These are phyloP conservation scores for Pyrenula aspistea DNA, from an alignment of 495 filamentous ascomycete species.

Conservation along the genomic window DNA sequence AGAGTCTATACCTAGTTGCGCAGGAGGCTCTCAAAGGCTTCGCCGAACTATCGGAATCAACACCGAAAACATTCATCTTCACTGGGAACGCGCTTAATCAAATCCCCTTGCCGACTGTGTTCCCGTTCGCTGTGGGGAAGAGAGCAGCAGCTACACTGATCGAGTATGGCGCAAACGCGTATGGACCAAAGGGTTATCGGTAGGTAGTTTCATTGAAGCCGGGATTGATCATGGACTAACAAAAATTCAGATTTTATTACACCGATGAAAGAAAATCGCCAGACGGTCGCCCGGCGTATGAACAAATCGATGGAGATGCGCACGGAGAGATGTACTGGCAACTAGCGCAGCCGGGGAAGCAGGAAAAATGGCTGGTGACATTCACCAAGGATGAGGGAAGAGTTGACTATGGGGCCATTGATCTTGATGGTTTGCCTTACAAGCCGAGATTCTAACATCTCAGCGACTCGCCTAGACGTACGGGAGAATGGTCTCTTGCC, in stretches of 20 bases:
- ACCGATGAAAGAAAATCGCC: neutral
- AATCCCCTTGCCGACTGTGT: neutral
- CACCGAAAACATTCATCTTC: neutral
- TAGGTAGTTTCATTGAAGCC: neutral
- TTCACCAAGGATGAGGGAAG: neutral
- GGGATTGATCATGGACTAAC: neutral
- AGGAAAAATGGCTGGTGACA: neutral
- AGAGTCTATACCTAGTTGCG: neutral
- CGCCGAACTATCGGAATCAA: neutral
- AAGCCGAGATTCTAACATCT: neutral
- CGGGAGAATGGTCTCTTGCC: too few species aligned
- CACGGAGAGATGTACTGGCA: neutral
- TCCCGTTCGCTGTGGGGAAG: neutral
- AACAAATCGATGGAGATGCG: neutral
- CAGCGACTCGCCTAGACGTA: neutral
- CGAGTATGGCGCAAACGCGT: neutral
- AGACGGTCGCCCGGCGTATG: neutral
- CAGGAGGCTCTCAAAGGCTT: neutral
- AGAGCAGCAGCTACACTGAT: neutral
- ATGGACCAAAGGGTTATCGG: neutral
- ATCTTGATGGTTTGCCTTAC: neutral
- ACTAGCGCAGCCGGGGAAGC: neutral
- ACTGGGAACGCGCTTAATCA: neutral
- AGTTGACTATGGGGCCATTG: neutral
- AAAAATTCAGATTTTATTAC: neutral